Conservation (phyloP, 768 basidiomycete species). For the Cystofilobasidium bisporidii region DNA sequence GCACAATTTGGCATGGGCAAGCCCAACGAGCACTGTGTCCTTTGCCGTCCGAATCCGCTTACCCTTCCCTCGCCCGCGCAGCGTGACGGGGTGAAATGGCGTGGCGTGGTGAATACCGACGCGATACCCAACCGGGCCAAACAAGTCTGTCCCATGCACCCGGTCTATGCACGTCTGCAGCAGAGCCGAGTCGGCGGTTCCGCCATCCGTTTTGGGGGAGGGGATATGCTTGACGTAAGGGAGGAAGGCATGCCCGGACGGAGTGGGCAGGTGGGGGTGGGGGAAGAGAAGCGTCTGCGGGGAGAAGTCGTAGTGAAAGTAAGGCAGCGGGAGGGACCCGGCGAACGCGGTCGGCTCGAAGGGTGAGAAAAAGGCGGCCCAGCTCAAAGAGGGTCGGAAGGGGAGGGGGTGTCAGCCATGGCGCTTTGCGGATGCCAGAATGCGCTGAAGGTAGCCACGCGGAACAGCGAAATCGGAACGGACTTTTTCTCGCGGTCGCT, state of each 20-base stretch:
- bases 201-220: neutral
- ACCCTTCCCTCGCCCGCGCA: neutral
- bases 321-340: neutral
- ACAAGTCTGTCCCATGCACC: neutral
- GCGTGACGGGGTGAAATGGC: constrained; percentile 11
- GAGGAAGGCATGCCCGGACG: neutral
- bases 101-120: constrained; percentile 11
- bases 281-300: constrained; percentile 9
- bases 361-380: constrained; percentile 13
- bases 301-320: constrained; percentile 8
- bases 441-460: too few species aligned
- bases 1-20: constrained; percentile 4
- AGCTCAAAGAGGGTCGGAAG: constrained; percentile 3
- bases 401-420: neutral
- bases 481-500: neutral
- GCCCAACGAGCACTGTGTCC: constrained; percentile 6
- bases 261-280: neutral
- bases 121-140: neutral
- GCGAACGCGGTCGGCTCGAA: neutral
- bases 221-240: neutral
- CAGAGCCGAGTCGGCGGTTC: neutral
- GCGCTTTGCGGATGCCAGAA: too few species aligned
- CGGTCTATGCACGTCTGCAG: neutral
- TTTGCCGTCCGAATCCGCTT: neutral
- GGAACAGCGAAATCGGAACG: neutral